A percentile compares a stretch with the other conserved stretches of the same genome.
These are phyloP conservation scores for Tetracladium maxilliforme DNA, from an alignment of 2,329 filamentous ascomycete species.

Conservation along the genomic window DNA sequence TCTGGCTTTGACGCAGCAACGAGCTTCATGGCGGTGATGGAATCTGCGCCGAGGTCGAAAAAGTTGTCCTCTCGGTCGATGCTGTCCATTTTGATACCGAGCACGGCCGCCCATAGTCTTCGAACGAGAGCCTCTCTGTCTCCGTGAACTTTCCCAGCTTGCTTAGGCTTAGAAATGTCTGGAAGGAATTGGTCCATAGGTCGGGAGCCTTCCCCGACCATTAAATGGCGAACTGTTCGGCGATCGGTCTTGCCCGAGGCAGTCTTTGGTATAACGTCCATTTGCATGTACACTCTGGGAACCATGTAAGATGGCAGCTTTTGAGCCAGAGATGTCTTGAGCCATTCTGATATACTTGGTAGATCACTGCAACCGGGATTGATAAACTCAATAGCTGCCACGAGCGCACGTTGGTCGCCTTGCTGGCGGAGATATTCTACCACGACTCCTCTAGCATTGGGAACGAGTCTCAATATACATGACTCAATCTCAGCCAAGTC, in stretches of 20 bases:
- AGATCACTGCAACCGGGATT: background rate
- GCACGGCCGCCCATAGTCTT: slow-evolving; percentile 3
- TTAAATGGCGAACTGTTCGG: slow-evolving; percentile 20
- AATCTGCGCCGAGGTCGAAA: slow-evolving; percentile 20
- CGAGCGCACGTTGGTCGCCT: background rate
- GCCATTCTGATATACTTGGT: background rate
- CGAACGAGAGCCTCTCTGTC: slow-evolving; percentile 4
- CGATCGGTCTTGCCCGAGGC: slow-evolving; percentile 18
- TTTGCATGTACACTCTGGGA: slow-evolving; percentile 15
- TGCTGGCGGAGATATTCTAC: background rate
- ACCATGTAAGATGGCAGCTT: slow-evolving; percentile 18
- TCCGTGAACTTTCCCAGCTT: slow-evolving; percentile 1
- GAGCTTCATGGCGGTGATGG: slow-evolving; percentile 23
- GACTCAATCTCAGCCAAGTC: slow-evolving; percentile 41
- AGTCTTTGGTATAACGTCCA: slow-evolving; percentile 13
- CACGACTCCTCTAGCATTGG: background rate
- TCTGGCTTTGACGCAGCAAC: slow-evolving; percentile 23
- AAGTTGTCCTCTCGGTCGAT: slow-evolving; percentile 24
- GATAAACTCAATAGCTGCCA: background rate
- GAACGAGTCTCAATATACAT: too few species aligned
- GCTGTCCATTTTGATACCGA: slow-evolving; percentile 3
- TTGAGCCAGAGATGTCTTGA: background rate
- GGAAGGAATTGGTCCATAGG: too few species aligned
- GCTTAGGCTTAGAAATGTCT: slow-evolving; percentile 3
- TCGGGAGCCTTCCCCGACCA: too few species aligned